Evolutionary conservation across 768 basidiomycete species (phyloP), one percentile per base, ranked within the genome.

Genomic region (Termitomyces sp.): DNA sequence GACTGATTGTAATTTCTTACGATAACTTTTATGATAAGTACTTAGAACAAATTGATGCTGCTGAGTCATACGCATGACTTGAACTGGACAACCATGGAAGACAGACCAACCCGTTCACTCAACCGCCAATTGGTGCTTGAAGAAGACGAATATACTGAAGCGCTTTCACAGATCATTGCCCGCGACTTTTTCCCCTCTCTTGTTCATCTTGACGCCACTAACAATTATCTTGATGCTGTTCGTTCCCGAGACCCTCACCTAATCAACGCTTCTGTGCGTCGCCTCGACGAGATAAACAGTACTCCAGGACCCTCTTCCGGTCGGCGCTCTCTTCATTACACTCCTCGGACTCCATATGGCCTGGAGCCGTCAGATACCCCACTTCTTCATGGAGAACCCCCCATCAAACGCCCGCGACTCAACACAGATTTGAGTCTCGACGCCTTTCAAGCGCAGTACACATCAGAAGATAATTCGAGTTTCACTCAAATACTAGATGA

Each of bases 111-210:
- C 16, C 30, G 80, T 26, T 93, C 91, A 18, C 76, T 93, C 57
- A 88, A 88, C 67, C 74, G 78, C 14, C 91, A 93, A 65, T 66
- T 78, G 13, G 78, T 92, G 14, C 81, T 92, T 14, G 90, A 92
- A 50, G 97, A 99, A 77, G 97, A 98, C 61, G 93, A 94, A 68
- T 98, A 98, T 70, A 94, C 93, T 2, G 85, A 83, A 47, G 90
- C 90, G 1, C 79, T 99, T 22, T 92, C 92, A 12, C 82, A 86
- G 48, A 98, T 98, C 66, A 98, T 98, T 66, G 90, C 92, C 40
- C 87, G 97, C 50, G 96, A 98, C 74, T 99, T 99, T 80, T 99
- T 98, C 67, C 97, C 97, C 0, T 92, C 92, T 13, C 82, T 98
- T 10, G 84, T 88, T 18, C 91, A 92, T 64, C 80, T 96, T 28